Conservation (phyloP, 768 basidiomycete species). For the Boletus edulis region DNA sequence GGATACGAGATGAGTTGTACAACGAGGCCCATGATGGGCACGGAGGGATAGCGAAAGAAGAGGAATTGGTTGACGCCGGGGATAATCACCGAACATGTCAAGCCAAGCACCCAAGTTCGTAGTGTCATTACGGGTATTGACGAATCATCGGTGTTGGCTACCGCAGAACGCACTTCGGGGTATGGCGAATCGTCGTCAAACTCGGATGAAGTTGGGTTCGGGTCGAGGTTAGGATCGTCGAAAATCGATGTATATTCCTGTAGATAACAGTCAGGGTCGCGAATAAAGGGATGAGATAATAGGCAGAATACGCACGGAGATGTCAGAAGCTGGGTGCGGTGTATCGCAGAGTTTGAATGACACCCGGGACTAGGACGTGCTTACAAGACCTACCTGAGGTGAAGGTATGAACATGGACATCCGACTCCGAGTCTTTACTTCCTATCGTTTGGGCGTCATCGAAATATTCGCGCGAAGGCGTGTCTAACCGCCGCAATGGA, state of each 20-base stretch:
- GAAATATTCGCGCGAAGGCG: neutral
- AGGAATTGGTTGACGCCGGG: constrained; percentile 50
- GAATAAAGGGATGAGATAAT: neutral
- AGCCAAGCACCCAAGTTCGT: neutral
- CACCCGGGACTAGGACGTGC: neutral
- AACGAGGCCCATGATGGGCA: constrained; percentile 60
- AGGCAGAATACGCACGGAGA: neutral
- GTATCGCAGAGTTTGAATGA: neutral
- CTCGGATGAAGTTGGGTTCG: neutral
- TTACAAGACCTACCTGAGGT: neutral
- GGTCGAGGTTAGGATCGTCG: neutral
- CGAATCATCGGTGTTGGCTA: constrained; percentile 3
- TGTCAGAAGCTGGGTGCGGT: neutral
- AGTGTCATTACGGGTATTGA: neutral
- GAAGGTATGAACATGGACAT: constrained; percentile 36
- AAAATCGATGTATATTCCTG: constrained; percentile 32
- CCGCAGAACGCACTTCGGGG: constrained; percentile 2
- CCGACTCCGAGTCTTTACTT: constrained; percentile 13
- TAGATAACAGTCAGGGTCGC: neutral
- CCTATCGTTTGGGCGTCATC: neutral
- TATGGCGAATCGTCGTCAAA: neutral
- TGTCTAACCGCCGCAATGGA: neutral
- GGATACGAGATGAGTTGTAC: constrained; percentile 74
- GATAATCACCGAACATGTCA: neutral
- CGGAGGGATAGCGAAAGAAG: constrained; percentile 72